Conservation (phyloP, 192 early-diverging fungal species). For the Chytriomyces sp. region DNA sequence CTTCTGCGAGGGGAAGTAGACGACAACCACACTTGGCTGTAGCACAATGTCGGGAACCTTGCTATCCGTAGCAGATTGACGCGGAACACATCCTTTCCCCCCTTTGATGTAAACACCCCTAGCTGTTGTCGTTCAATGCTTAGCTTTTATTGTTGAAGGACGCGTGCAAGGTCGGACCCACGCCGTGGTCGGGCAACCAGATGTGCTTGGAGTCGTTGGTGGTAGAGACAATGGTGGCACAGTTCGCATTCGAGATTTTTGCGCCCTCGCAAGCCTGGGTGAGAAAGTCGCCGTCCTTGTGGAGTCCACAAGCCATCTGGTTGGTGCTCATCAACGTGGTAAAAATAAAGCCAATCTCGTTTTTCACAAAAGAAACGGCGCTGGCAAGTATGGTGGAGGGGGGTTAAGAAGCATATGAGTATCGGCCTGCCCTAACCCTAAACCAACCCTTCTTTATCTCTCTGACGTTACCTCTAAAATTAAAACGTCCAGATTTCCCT, state of each 20-base stretch:
- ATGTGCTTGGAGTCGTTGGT: constrained; percentile 9
- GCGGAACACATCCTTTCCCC: constrained; percentile 13
- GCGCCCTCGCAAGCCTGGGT: constrained; percentile 14
- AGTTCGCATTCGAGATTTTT: neutral
- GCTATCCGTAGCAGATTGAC: neutral
- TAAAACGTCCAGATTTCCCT: neutral
- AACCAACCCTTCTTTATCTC: no score
- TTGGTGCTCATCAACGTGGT: no score
- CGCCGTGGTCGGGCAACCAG: constrained; percentile 10
- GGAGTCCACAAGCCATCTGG: no score
- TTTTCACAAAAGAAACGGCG: constrained; percentile 2
- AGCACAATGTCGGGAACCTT: constrained; percentile 16
- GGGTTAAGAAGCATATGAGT: constrained; percentile 3
- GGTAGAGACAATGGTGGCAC: neutral
- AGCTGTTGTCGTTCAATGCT: neutral
- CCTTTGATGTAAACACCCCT: neutral
- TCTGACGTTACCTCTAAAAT: neutral
- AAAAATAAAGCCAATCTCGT: constrained; percentile 12
- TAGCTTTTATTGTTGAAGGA: neutral
- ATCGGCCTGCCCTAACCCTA: neutral
- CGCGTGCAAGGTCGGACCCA: neutral
- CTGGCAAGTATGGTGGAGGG: constrained; percentile 1
- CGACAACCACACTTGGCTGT: constrained; percentile 21
- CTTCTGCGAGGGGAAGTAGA: neutral
- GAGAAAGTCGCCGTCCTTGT: no score